Percentiles rank a stretch among this genome's conserved stretches.
Evolutionary conservation across 768 basidiomycete genomes (phyloP).

Genomic region (Candolleomyces aberdarensis): DNA sequence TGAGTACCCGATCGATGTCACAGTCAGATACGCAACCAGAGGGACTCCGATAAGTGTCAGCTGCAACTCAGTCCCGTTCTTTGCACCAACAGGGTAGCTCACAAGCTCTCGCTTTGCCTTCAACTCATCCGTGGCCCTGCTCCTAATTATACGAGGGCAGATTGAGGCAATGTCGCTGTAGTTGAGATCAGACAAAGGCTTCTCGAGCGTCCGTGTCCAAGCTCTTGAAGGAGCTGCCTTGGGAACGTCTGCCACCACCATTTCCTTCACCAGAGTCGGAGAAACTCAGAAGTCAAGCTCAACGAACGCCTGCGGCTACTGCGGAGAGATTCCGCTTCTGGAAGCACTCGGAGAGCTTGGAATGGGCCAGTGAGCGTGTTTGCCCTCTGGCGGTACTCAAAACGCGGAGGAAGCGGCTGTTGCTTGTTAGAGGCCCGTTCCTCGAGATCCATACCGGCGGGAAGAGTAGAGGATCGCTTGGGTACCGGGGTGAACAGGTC

Average conservation of each 20-base stretch:
- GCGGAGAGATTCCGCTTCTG: too few species aligned
- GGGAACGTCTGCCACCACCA: background rate
- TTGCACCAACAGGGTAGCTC: background rate
- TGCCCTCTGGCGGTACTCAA: too few species aligned
- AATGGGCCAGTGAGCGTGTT: too few species aligned
- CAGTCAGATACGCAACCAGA: background rate
- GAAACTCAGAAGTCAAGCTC: background rate
- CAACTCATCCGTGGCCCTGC: background rate
- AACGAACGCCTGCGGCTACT: too few species aligned
- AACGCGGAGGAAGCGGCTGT: too few species aligned
- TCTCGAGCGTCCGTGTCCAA: background rate
- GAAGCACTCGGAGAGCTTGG: too few species aligned
- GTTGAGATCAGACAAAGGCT: background rate
- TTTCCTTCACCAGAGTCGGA: background rate
- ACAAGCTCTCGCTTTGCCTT: background rate
- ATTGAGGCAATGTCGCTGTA: background rate
- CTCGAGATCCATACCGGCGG: too few species aligned
- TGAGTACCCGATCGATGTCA: background rate
- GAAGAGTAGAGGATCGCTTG: background rate
- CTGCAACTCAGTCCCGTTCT: background rate
- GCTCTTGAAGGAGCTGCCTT: background rate
- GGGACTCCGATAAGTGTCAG: background rate
- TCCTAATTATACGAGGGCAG: background rate
- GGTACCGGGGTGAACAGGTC: background rate
- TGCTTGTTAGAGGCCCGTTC: too few species aligned